Evolutionary conservation across 805 yeast genomes (phyloP).

Genomic region (Candida morakotiae): DNA sequence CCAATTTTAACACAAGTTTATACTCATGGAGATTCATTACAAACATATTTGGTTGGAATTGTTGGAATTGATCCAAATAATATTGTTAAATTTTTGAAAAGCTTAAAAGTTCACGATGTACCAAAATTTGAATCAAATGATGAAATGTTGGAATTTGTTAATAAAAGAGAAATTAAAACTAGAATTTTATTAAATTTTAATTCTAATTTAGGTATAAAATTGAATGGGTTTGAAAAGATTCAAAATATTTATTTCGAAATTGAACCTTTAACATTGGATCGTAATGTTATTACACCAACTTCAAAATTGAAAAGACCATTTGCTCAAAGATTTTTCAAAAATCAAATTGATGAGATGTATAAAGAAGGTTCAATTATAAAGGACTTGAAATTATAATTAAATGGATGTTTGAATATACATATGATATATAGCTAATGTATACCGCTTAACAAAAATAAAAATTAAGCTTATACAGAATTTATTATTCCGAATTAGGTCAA

Average conservation of each 20-base stretch:
- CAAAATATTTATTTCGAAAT: conserved; percentile 49
- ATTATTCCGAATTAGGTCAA: too few relatives aligned
- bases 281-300: conserved; percentile 67
- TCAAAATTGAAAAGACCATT: conserved; percentile 43
- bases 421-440: too few relatives aligned
- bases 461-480: too few relatives aligned
- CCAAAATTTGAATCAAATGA: conserved; percentile 14
- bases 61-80: conserved; percentile 53
- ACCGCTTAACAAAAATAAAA: too few relatives aligned
- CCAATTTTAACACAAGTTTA: conserved; percentile 50
- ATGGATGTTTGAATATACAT: too few relatives aligned
- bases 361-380: conserved; percentile 27
- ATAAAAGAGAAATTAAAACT: conserved; percentile 29
- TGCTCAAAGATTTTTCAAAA: conserved; percentile 22
- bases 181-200: conserved; percentile 37
- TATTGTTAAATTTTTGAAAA: conserved; percentile 15
- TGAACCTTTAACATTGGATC: conserved; percentile 61
- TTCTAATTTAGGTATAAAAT: conserved; percentile 19
- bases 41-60: conserved; percentile 55
- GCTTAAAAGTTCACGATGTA: conserved; percentile 12
- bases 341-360: conserved; percentile 24
- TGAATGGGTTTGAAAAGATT: conserved; percentile 63
- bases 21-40: conserved; percentile 61
- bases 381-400: conserved; percentile 11
- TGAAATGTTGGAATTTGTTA: conserved; percentile 23